phyloP scores from a whole-genome alignment of 768 basidiomycete genomes.

The Agaricus blazei region DNA sequence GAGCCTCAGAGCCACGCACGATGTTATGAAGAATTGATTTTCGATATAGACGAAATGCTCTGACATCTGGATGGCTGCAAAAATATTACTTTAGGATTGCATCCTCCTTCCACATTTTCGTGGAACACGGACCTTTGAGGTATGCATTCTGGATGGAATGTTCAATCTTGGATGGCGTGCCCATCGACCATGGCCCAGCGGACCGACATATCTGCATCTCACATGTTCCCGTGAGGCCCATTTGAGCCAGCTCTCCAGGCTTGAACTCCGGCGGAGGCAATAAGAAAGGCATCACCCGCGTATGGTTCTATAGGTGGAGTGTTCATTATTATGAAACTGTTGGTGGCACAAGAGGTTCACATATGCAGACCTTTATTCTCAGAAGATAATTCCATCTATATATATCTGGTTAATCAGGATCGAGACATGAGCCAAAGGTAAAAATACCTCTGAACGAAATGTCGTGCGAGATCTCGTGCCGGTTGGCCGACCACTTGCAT shows the following conservation, averaged over 20 bases:
- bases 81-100: not conserved
- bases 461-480: conserved; percentile 88
- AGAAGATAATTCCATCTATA: conserved; percentile 90
- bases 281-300: conserved; percentile 88
- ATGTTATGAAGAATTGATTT: conserved; percentile 89
- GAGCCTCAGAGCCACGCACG: conserved; percentile 40
- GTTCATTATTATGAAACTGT: not conserved
- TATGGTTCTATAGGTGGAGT: conserved; percentile 63
- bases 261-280: conserved; percentile 92
- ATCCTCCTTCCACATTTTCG: not conserved
- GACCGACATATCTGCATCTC: conserved; percentile 97
- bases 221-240: conserved; percentile 91
- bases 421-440: conserved; percentile 1
- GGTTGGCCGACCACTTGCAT: conserved; percentile 97
- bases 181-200: conserved; percentile 94
- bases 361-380: conserved; percentile 72
- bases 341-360: not conserved
- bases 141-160: conserved; percentile 95
- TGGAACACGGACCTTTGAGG: conserved; percentile 57
- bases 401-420: conserved; percentile 13
- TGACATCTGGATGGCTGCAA: conserved; percentile 80
- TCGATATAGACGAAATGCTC: conserved; percentile 99
- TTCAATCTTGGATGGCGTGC: conserved; percentile 79
- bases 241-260: conserved; percentile 65
- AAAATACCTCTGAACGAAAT: conserved; percentile 84